Evolutionary conservation across 768 basidiomycete species (phyloP), one percentile per base, ranked within the genome.

Genomic region (Lactarius psammicola): DNA sequence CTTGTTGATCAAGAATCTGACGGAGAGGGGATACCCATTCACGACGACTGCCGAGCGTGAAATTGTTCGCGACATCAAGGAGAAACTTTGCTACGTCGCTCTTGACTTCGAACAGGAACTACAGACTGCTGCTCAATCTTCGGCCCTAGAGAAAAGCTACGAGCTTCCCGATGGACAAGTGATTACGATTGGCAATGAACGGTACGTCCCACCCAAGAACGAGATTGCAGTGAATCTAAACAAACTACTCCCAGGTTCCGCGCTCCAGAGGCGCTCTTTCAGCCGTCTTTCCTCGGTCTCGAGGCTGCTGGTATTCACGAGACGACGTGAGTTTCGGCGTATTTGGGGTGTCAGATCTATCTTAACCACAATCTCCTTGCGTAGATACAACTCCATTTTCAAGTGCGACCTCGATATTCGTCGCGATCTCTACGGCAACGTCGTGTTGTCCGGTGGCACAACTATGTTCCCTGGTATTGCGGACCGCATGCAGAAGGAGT

Each of bases 51-150:
- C 92, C 59, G 93, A 94, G 80, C 85, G 87, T 73, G 94, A 94
- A 86, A 93, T 96, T 64, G 94, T 96, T 72, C 85, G 94, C 65
- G 95, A 96, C 77, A 95, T 97, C 84, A 96, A 97, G 84, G 86
- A 88, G 80, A 88, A 87, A 78, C 88, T 95, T 30, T 95, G 94
- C 78, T 95, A 95, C 75, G 94, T 96, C 70, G 94, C 94, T 53
- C 84, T 95, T 65, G 94, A 95, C 78, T 95, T 95, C 70, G 92
- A 95, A 75, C 90, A 95, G 77, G 94, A 96, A 79, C 80, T 95
- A 70, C 89, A 92, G 79, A 92, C 90, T 31, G 93, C 93, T 49
- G 90, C 92, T 65, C 90, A 92, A 74, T 90, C 89, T 33, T 93
- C 91, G 55, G 85, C 90, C 49, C 82, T 95, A 56, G 94, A 95